Evolutionary conservation across 176 grass and related monocot species (phyloP).

Genomic region (Aegilops bicornis): DNA sequence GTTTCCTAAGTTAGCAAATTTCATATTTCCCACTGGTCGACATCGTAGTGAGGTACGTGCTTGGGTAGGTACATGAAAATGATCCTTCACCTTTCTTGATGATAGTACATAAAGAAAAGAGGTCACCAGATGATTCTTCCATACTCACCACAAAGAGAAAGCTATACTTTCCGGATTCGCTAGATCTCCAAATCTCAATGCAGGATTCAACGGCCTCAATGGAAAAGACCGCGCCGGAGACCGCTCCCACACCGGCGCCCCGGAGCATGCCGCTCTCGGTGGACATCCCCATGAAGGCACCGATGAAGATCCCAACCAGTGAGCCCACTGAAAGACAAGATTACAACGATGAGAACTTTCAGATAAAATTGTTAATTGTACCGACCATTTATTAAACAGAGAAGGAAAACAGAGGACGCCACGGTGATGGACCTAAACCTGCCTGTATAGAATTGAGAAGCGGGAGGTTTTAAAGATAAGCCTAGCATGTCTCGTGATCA

Average conservation of each 20-base stretch:
- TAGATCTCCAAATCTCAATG: slow-evolving; percentile 80
- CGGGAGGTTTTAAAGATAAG: background rate
- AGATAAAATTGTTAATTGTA: background rate
- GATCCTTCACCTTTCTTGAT: slow-evolving; percentile 27
- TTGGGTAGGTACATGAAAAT: slow-evolving; percentile 38
- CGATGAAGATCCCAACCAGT: slow-evolving; percentile 69
- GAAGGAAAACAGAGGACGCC: background rate
- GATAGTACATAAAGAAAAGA: background rate
- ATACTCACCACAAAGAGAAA: slow-evolving; percentile 77
- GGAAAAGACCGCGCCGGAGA: slow-evolving; percentile 84
- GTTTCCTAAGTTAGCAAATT: background rate
- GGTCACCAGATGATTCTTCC: background rate
- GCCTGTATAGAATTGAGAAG: background rate
- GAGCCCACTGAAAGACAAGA: slow-evolving; percentile 61
- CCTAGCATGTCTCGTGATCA: background rate
- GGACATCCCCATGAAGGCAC: slow-evolving; percentile 76
- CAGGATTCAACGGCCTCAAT: slow-evolving; percentile 94
- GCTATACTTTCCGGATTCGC: slow-evolving; percentile 76
- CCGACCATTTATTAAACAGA: background rate
- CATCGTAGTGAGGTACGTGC: background rate
- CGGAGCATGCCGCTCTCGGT: slow-evolving; percentile 77
- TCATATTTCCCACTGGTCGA: background rate
- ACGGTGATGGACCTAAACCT: background rate
- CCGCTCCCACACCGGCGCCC: slow-evolving; percentile 78
- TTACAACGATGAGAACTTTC: background rate